Evolutionary conservation across 2,329 filamentous ascomycete species (phyloP).

Genomic region (Fusarium sp.): DNA sequence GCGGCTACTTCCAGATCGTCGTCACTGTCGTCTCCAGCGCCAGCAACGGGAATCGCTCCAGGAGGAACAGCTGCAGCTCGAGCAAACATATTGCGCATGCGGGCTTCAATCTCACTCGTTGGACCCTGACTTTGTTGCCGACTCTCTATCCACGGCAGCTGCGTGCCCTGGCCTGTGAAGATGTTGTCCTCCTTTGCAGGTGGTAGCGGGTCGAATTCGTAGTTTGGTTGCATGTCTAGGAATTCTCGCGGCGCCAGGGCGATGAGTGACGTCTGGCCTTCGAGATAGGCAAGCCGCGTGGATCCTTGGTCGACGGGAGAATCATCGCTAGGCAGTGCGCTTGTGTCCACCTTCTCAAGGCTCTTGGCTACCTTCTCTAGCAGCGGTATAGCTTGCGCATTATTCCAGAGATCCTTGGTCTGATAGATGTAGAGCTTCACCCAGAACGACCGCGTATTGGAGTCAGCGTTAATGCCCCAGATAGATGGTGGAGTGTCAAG

Average conservation of each 20-base stretch:
- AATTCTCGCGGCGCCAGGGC: conserved; percentile 77
- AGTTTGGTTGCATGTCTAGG: conserved; percentile 76
- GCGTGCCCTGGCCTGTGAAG: conserved; percentile 44
- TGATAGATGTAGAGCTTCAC: conserved; percentile 83
- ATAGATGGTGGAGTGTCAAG: conserved; percentile 84
- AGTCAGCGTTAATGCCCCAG: conserved; percentile 82
- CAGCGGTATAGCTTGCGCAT: conserved; percentile 77
- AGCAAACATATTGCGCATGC: conserved; percentile 50
- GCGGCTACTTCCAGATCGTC: conserved; percentile 48
- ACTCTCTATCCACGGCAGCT: conserved; percentile 34
- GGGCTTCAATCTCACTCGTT: conserved; percentile 45
- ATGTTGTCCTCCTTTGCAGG: conserved; percentile 71
- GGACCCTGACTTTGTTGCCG: conserved; percentile 9
- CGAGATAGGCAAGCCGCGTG: conserved; percentile 84
- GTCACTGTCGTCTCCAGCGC: conserved; percentile 41
- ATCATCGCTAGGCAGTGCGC: conserved; percentile 58
- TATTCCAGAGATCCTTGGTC: conserved; percentile 90
- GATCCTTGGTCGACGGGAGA: conserved; percentile 64
- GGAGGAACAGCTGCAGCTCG: conserved; percentile 35
- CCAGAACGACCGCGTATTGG: conserved; percentile 76
- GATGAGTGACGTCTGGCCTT: conserved; percentile 81
- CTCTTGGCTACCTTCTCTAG: conserved; percentile 79
- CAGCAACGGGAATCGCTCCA: conserved; percentile 12
- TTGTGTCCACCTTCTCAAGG: conserved; percentile 60
- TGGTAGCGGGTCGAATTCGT: conserved; percentile 87